Evolutionary conservation across 345 rosid genomes (phyloP), one percentile per base, ranked within the genome.

Genomic region (Microcos paniculata): DNA sequence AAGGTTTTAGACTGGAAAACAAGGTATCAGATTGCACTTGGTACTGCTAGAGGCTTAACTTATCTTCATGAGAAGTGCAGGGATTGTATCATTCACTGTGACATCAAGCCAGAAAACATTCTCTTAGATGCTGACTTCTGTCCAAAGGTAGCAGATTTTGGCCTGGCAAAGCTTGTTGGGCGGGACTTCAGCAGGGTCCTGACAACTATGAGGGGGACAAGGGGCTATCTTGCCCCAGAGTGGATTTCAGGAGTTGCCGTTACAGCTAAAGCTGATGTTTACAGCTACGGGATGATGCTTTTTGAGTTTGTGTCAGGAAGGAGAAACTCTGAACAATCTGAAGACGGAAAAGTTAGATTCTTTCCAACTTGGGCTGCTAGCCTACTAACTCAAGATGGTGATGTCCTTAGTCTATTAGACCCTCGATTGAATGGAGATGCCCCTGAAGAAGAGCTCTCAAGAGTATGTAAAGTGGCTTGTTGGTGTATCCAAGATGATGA

Each of bases 401-500:
- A 92, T 69, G 72, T 90, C 35, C 82, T 83, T 30, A 81, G 82
- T 30, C 75, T 94, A 9, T 51, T 94, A 68, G 97, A 92, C 52
- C 85, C 88, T 8, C 82, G 76, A 55, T 66, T 92, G 77, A 81
- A 76, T 13, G 84, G 78, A 8, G 70, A 57, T 5, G 90, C 82
- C 23, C 90, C 88, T 49, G 65, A 23, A 18, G 89, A 89, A 46
- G 93, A 94, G 94, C 68, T 92, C 15, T 74, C 80, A 1, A 83
- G 87, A 81, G 68, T 87, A 8, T 87, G 90, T 73, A 91, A 83
- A 77, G 87, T 90, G 13, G 96, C 94, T 33, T 88, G 93, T 73
- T 91, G 98, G 97, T 92, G 98, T 56, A 82, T 91, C 69, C 98
- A 94, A 78, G 98, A 88, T 46, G 91, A 90, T 15, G 97, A 94